Base-by-base conservation (phyloP, 805 yeast genomes). In the Komagataella phaffii region DNA sequence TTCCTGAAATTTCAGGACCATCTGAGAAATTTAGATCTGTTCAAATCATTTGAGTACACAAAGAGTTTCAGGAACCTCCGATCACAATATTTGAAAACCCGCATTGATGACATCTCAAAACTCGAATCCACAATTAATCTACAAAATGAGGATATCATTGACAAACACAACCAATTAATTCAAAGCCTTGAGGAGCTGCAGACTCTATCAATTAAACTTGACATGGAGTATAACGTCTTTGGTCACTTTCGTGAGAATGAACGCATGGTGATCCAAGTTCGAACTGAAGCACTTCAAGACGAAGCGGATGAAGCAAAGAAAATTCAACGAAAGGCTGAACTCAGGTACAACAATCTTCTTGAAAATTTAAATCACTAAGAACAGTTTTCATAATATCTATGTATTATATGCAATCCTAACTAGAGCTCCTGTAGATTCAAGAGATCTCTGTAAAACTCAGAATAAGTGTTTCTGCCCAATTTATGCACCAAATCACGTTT, bases 401-500 rank as follows among this genome's bases (percentile, higher is more conserved):
- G n/a, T 30, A 30, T 14, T 3, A 30, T 30, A 30, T 30, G 4
- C 10, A 30, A 8, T 10, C 5, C 2, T 5, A 10, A 30, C 12
- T 30, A 30, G 40, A 30, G 10, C 40, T 30, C 40, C n/a, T 30
- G 40, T 4, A 30, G n/a, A 8, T 30, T 30, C 40, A 30, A 30
- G 48, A 85, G 63, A 61, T 85, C 91, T 55, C 76, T 76, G 81
- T 88, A 85, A 6, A 83, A 68, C 44, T 83, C 88, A 50, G 72
- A 71, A 48, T 76, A 72, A 0, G 79, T 75, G 54, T 72, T 74
- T 58, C 77, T 79, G 1, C 85, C 80, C 6, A 81, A 77, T 58
- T 81, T 83, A 30, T 71, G 66, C 6, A 81, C 75, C 40, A 82
- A 66, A 44, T 70, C 71, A 44, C 65, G 70, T 64, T 82, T 77